Evolutionary conservation across 192 early-diverging fungal species (phyloP), one percentile per base, ranked within the genome.

Genomic region (Coemansia sp.): DNA sequence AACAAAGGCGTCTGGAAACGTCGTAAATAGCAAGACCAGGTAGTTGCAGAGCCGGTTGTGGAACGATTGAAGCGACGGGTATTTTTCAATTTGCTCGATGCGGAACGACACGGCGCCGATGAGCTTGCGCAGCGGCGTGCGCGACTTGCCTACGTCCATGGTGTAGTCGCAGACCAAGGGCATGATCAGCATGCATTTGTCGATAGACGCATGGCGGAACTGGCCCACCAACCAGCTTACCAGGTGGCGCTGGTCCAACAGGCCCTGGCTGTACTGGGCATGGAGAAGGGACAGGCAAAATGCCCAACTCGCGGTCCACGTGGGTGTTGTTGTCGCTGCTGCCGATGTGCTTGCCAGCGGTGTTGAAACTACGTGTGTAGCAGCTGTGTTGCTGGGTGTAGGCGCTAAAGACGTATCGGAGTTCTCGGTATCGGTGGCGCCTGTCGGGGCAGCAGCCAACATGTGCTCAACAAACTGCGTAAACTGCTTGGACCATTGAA

Each of bases 81-180:
- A 64, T 4, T 47, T 35, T 5, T 36, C 47, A 8, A 64, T 38
- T 37, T 65, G 65, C 6, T 56, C 53, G 31, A 70, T 37, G 19
- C 70, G 61, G 27, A 46, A 36, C 3, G 53, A 53, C 15, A 71
- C 37, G 21, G 71, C 71, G 10, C 31, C 51, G 11, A 80, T 53
- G 7, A 80, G 63, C 36, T 65, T 66, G 43, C 78, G 67, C 59
- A 80, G 52, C 26, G 71, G 71, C n/a, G 56, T 75, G 27, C 78
- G 71, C 13, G 78, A 69, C 11, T 63, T 60, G 13, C 60, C 51
- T 15, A 75, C 70, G 15, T 80, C 78, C 14, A 23, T 4, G 4
- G 58, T 51, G 34, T 80, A 80, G 41, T 70, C 68, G 4, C 38
- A 26, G 3, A 70, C 29, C 10, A 66, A 37, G 1, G 63, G 71